These are phyloP conservation scores for Thielaviopsis musarum DNA, from an alignment of 2,329 filamentous ascomycete genomes.

Conservation along the genomic window DNA sequence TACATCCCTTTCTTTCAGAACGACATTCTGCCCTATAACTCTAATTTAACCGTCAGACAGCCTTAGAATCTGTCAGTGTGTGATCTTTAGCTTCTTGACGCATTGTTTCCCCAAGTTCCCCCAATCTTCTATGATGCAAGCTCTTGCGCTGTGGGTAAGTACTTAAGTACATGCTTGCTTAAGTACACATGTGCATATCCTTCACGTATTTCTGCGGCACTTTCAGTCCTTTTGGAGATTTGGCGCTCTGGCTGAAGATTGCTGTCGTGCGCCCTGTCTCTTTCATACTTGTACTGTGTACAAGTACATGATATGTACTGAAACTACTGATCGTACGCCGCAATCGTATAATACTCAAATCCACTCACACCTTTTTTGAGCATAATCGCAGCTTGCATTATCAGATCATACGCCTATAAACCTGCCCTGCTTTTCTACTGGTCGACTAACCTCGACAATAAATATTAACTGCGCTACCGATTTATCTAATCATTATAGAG, in stretches of 20 bases:
- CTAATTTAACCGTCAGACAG: neutral
- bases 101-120: neutral
- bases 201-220: too few species aligned
- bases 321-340: neutral
- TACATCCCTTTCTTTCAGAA: too few species aligned
- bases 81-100: neutral
- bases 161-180: too few species aligned
- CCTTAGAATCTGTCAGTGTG: neutral
- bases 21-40: neutral
- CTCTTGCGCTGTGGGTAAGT: neutral
- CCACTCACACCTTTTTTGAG: too few species aligned
- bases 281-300: neutral
- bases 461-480: neutral
- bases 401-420: too few species aligned
- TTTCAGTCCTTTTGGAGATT: too few species aligned
- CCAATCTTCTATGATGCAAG: neutral
- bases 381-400: too few species aligned
- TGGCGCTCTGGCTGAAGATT: too few species aligned
- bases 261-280: too few species aligned
- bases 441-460: neutral
- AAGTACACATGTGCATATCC: too few species aligned
- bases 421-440: neutral
- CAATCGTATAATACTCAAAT: too few species aligned
- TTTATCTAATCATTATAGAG: too few species aligned
- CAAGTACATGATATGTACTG: neutral